A percentile compares a stretch with the other conserved stretches of the same genome.
phyloP scores from a whole-genome alignment of 129 eudicot genomes.

The Smallanthus sonchifolius region DNA sequence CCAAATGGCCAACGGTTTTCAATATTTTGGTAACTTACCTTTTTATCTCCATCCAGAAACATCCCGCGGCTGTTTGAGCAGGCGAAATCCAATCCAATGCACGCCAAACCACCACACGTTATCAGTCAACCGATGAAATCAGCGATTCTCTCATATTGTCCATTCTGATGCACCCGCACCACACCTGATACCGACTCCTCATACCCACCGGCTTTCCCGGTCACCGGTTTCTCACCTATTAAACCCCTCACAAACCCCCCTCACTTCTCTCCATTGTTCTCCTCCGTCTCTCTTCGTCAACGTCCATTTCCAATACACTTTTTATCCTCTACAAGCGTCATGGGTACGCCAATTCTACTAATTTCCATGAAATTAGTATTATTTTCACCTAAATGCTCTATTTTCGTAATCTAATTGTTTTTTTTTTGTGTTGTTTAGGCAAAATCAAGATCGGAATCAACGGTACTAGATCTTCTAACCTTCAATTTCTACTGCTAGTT shows the following conservation, averaged over 20 bases:
- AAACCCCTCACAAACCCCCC: constrained; percentile 17
- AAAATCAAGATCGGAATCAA: constrained; percentile 66
- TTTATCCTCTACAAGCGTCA: constrained; percentile 24
- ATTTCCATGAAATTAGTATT: background rate
- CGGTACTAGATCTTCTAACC: constrained; percentile 32
- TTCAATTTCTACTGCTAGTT: background rate
- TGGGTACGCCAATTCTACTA: constrained; percentile 15
- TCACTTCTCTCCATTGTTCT: background rate
- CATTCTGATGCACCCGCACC: constrained; percentile 10
- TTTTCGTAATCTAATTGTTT: background rate
- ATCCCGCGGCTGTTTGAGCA: background rate
- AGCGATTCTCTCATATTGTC: background rate
- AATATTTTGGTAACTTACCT: background rate
- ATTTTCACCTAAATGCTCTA: background rate
- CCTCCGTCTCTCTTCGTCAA: background rate
- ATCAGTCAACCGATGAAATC: constrained; percentile 11
- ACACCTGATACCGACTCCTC: background rate
- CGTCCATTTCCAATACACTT: background rate
- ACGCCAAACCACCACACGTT: background rate
- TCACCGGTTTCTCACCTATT: constrained; percentile 9
- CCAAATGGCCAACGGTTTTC: too few relatives aligned
- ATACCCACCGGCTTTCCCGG: constrained; percentile 13
- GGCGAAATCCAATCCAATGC: background rate
- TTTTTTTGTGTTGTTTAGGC: constrained; percentile 12
- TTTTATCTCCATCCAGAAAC: background rate